Percentiles rank a stretch among this genome's conserved stretches.
Evolutionary conservation across 2,329 filamentous ascomycete species (phyloP).

Genomic region (Fusarium drepaniforme): DNA sequence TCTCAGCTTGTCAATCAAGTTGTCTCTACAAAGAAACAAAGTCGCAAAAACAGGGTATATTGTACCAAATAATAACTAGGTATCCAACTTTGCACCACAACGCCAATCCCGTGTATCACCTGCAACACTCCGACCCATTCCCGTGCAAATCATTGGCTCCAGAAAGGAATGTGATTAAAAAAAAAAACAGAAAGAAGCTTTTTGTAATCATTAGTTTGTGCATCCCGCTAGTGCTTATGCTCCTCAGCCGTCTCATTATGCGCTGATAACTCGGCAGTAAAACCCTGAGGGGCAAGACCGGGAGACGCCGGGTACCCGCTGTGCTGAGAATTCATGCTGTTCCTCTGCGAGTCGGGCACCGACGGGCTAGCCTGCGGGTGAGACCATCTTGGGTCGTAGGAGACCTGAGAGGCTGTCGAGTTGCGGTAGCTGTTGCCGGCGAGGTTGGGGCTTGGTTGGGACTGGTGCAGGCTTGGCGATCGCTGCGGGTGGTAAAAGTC

Average conservation of each 20-base stretch:
- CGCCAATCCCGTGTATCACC: neutral
- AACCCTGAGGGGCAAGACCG: constrained; percentile 54
- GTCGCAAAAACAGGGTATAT: constrained; percentile 10
- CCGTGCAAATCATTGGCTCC: neutral
- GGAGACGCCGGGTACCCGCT: constrained; percentile 52
- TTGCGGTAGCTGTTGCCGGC: constrained; percentile 34
- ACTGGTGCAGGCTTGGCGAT: constrained; percentile 44
- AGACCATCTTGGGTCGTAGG: constrained; percentile 58
- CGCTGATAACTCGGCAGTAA: constrained; percentile 58
- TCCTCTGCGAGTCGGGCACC: constrained; percentile 37
- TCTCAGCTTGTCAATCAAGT: neutral
- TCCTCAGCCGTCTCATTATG: constrained; percentile 63
- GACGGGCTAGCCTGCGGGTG: constrained; percentile 45
- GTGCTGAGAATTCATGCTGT: constrained; percentile 44
- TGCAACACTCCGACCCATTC: neutral
- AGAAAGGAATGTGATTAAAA: neutral
- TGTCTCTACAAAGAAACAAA: neutral
- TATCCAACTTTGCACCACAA: neutral
- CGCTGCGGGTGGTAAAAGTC: constrained; percentile 61
- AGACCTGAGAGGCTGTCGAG: constrained; percentile 36
- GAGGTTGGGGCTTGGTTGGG: constrained; percentile 38
- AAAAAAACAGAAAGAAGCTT: neutral
- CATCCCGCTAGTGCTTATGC: constrained; percentile 41
- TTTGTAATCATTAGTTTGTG: neutral
- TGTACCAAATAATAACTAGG: neutral